phyloP scores from a whole-genome alignment of 2,329 filamentous ascomycete genomes.

The Xylariaceae sp. region DNA sequence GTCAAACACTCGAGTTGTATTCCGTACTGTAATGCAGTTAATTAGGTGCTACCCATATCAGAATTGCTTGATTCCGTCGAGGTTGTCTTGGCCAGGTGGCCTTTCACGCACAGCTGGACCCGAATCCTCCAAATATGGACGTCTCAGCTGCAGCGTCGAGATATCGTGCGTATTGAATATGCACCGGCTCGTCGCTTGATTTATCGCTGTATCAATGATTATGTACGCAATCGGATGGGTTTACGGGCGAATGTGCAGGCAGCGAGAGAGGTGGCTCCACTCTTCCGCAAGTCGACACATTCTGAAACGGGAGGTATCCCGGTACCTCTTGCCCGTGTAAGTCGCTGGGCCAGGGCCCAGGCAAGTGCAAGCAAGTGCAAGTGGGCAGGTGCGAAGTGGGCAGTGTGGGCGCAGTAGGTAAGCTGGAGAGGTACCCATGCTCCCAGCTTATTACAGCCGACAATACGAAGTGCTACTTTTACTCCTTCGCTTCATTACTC shows the following conservation, averaged over 20 bases:
- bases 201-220: slow-evolving; percentile 7
- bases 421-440: background rate
- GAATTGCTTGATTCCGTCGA: background rate
- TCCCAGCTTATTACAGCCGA: background rate
- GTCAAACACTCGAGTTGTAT: background rate
- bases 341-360: too few relatives aligned
- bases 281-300: too few relatives aligned
- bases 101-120: slow-evolving; percentile 3
- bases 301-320: too few relatives aligned
- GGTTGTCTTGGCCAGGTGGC: slow-evolving; percentile 18
- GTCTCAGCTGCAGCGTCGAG: too few relatives aligned
- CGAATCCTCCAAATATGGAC: background rate
- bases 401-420: too few relatives aligned
- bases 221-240: background rate
- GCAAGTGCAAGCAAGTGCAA: background rate
- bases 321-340: too few relatives aligned
- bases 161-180: background rate
- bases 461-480: background rate
- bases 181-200: background rate
- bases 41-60: background rate
- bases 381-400: background rate
- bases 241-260: background rate
- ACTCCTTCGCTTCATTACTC: slow-evolving; percentile 10
- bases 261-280: background rate
- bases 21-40: background rate